These are phyloP conservation scores for Ogataea pini DNA, from an alignment of 805 yeast species.

Conservation along the genomic window DNA sequence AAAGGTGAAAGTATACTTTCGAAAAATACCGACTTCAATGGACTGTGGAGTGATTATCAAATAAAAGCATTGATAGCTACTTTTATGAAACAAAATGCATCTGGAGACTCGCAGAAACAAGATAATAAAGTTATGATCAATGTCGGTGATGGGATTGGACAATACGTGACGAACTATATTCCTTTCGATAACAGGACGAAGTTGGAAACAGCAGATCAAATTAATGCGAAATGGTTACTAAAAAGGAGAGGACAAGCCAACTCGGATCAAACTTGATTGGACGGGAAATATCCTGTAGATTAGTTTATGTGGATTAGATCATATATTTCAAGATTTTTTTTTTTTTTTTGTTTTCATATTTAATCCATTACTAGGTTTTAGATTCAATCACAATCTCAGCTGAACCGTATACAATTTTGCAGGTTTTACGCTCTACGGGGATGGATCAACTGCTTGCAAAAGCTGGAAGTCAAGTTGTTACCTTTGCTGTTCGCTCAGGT, in stretches of 20 bases:
- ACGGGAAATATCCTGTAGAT: too few species aligned
- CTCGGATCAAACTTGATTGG: not conserved
- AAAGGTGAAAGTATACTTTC: conserved; percentile 38
- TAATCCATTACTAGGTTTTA: not conserved
- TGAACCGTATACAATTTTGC: too few species aligned
- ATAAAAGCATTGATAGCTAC: conserved; percentile 55
- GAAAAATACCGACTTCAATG: conserved; percentile 46
- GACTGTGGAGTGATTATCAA: conserved; percentile 55
- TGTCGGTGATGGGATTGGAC: conserved; percentile 79
- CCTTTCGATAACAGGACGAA: conserved; percentile 57
- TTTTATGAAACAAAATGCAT: conserved; percentile 42
- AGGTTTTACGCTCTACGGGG: too few species aligned
- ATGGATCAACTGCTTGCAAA: conserved; percentile 45
- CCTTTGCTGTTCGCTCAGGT: conserved; percentile 77
- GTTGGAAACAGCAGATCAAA: conserved; percentile 64
- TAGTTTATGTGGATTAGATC: too few species aligned
- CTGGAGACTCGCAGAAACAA: not conserved
- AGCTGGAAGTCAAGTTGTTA: conserved; percentile 78
- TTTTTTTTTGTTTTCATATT: not conserved
- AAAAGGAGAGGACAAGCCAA: conserved; percentile 30
- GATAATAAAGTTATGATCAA: conserved; percentile 33
- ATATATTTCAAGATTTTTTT: not conserved
- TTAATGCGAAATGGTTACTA: conserved; percentile 62
- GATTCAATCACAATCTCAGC: not conserved
- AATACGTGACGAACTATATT: conserved; percentile 54